These are phyloP conservation scores for Daldinia sp. DNA, from an alignment of 2,329 filamentous ascomycete species.

Conservation along the genomic window DNA sequence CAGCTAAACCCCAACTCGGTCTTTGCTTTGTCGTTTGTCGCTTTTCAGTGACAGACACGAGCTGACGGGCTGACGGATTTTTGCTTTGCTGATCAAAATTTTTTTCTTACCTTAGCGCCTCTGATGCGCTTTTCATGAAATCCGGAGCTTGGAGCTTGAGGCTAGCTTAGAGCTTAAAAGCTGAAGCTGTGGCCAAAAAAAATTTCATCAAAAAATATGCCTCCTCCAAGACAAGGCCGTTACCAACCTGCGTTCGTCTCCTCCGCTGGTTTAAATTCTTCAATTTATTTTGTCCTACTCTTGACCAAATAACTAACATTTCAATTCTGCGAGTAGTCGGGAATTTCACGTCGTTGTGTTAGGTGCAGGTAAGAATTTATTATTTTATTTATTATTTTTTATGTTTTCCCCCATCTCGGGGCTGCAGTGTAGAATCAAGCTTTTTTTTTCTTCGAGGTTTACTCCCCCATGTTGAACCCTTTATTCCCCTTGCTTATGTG, in stretches of 20 bases:
- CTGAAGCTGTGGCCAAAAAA: conserved; percentile 26
- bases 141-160: conserved; percentile 32
- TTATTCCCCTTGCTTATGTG: conserved; percentile 28
- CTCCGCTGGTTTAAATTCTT: conserved; percentile 5
- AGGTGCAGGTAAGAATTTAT: conserved; percentile 71
- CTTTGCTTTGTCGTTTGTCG: conserved; percentile 38
- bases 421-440: conserved; percentile 13
- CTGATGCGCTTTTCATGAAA: conserved; percentile 34
- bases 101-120: conserved; percentile 23
- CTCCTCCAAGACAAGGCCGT: conserved; percentile 44
- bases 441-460: conserved; percentile 1
- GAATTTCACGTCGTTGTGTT: conserved; percentile 86
- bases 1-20: conserved; percentile 20
- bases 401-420: background rate
- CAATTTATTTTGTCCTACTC: conserved; percentile 4
- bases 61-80: conserved; percentile 30
- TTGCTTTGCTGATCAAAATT: conserved; percentile 22
- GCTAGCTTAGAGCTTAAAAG: conserved; percentile 31
- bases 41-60: conserved; percentile 34
- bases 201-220: background rate
- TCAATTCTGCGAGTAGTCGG: conserved; percentile 58
- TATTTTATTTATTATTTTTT: conserved; percentile 3
- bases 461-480: conserved; percentile 23
- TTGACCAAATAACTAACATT: conserved; percentile 39
- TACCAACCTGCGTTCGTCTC: conserved; percentile 46